Evolutionary conservation across 73 alveolate genomes (phyloP), one percentile per base, ranked within the genome.

Genomic region (Paramecium octaurelia): DNA sequence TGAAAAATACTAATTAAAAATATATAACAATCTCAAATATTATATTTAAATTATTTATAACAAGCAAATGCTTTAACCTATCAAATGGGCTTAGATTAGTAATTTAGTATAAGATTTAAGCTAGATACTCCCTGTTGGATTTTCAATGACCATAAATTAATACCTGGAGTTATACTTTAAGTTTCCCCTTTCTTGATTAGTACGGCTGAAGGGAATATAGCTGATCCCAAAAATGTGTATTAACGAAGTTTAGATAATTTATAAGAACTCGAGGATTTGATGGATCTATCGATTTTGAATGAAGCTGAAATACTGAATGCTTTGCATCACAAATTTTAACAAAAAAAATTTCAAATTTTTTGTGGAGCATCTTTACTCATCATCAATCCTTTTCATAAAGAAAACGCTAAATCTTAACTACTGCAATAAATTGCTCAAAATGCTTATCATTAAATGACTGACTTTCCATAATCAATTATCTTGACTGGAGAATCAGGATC

Each of bases 401-500:
- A 34, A 64, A 54, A n/a, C 14, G 4, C 16, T 0, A 97, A 97
- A 84, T 96, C 99, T 27, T 88, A 95, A 70, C 95, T 96, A 86
- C 94, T 96, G 92, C 94, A 97, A 86, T 97, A 97, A 64, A 27
- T 64, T 27, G 16, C 46, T 4, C 12, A 8, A 27, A 64, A 64
- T 64, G 21, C 24, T 31, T 64, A 4, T 24, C 42, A 64, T 64
- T 24, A 27, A 31, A 64, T 64, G 84, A 64, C 31, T 31, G 84
- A 64, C 4, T 0, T 31, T 6, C 46, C 84, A 58, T 97, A 97
- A 83, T 87, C 98, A 23, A 95, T 98, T 20, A 97, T 98, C 16
- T 97, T 98, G 42, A 95, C 98, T 86, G 99, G 99, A n/a, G 99
- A 98, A 95, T 95, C 99, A 69, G 99, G 99, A 8, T 98, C 99